phyloP scores from a whole-genome alignment of 2,329 filamentous ascomycete genomes.

The Talaromyces albobiverticillius region DNA sequence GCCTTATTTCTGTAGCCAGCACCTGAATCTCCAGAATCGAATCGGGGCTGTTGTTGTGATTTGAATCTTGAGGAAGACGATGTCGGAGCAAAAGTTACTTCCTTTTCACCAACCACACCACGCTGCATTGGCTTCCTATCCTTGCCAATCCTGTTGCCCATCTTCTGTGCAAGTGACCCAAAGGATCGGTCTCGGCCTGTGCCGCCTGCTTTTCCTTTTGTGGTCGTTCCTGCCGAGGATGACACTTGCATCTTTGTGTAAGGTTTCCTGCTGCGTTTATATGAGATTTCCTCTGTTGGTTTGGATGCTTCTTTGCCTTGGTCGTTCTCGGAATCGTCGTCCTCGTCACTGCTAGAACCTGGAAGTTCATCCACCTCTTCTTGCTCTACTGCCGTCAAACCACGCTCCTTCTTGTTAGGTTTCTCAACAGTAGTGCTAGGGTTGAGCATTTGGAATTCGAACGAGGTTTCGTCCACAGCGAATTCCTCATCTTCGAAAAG shows the following conservation, averaged over 20 bases:
- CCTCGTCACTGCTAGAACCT: conserved; percentile 38
- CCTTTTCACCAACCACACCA: conserved; percentile 48
- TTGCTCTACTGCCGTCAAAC: conserved; percentile 62
- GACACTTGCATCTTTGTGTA: conserved; percentile 57
- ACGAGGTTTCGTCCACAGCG: conserved; percentile 80
- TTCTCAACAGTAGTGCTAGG: conserved; percentile 62
- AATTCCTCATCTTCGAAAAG: conserved; percentile 95
- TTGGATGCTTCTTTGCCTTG: conserved; percentile 18
- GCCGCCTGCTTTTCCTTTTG: conserved; percentile 17
- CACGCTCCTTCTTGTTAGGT: conserved; percentile 38
- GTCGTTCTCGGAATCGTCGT: conserved; percentile 5
- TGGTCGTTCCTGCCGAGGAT: conserved; percentile 43
- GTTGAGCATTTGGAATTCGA: conserved; percentile 85
- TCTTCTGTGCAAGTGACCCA: conserved; percentile 52
- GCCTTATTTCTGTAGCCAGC: conserved; percentile 35
- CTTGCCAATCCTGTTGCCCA: conserved; percentile 25
- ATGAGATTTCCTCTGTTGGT: conserved; percentile 49
- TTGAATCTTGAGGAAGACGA: conserved; percentile 26
- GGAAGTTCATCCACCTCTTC: conserved; percentile 55
- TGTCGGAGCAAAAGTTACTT: conserved; percentile 63
- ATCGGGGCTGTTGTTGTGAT: not conserved
- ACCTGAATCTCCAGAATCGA: conserved; percentile 16
- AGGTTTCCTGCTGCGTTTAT: conserved; percentile 52
- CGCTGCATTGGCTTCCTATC: conserved; percentile 18
- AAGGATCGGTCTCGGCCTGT: conserved; percentile 55